phyloP scores from a whole-genome alignment of 2,329 filamentous ascomycete genomes.

The Exophiala aquamarina region DNA sequence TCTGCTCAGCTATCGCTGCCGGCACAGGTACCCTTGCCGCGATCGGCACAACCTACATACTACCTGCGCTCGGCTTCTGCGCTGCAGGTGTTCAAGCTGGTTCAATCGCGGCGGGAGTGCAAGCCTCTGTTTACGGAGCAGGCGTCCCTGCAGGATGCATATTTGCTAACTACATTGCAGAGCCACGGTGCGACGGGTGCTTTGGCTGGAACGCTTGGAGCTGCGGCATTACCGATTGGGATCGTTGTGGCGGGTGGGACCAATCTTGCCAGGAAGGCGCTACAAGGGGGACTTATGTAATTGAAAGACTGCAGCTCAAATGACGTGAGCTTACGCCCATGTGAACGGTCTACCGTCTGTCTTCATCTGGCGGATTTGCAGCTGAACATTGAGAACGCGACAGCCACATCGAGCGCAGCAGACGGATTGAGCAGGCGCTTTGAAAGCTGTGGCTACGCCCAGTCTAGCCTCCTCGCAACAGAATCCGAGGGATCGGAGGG shows the following conservation, averaged over 20 bases:
- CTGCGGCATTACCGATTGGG: constrained; percentile 6
- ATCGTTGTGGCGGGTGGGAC: constrained; percentile 3
- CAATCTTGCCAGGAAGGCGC: background rate
- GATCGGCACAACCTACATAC: constrained; percentile 7
- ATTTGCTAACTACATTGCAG: constrained; percentile 12
- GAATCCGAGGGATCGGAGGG: too few relatives aligned
- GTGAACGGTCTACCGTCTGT: too few relatives aligned
- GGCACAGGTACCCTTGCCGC: constrained; percentile 7
- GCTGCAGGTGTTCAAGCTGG: constrained; percentile 7
- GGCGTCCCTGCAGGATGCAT: constrained; percentile 3
- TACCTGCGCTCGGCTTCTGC: constrained; percentile 10
- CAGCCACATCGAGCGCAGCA: too few relatives aligned
- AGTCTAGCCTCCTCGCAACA: too few relatives aligned
- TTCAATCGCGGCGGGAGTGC: constrained; percentile 8
- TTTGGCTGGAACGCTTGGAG: constrained; percentile 6
- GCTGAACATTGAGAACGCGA: too few relatives aligned
- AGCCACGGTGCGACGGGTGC: constrained; percentile 10
- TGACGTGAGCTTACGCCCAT: too few relatives aligned
- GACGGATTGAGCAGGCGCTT: too few relatives aligned
- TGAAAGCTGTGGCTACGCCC: too few relatives aligned
- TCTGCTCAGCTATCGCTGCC: background rate
- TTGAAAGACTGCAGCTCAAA: too few relatives aligned
- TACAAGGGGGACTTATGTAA: too few relatives aligned
- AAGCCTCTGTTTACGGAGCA: constrained; percentile 5
- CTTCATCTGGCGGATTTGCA: too few relatives aligned